phyloP scores from a whole-genome alignment of 2,329 filamentous ascomycete species.

The Bimuria novae-zelandiae region DNA sequence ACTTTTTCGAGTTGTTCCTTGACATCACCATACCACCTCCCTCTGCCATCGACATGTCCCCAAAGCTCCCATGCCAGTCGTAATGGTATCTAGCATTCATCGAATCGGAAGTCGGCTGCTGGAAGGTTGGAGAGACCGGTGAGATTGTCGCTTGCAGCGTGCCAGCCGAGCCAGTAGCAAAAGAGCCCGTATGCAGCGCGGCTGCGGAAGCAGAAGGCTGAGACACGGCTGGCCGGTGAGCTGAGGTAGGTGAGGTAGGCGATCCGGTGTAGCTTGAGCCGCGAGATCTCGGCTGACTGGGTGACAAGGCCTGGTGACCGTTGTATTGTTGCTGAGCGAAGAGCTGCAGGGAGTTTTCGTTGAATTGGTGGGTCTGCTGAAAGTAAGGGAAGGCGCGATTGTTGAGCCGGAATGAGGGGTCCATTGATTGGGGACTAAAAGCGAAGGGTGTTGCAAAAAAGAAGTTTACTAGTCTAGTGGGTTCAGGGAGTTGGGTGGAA shows the following conservation, averaged over 20 bases:
- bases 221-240: conserved; percentile 20
- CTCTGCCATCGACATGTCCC: not conserved
- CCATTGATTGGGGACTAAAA: conserved; percentile 5
- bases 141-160: conserved; percentile 17
- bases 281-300: conserved; percentile 14
- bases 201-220: conserved; percentile 24
- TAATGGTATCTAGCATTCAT: not conserved
- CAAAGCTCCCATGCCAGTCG: conserved; percentile 1
- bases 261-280: conserved; percentile 21
- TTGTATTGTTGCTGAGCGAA: conserved; percentile 13
- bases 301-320: conserved; percentile 14
- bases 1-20: conserved; percentile 9
- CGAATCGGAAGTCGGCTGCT: conserved; percentile 10
- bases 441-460: not conserved
- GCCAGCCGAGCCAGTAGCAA: conserved; percentile 10
- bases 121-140: conserved; percentile 20
- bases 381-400: conserved; percentile 8
- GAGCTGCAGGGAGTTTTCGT: conserved; percentile 7
- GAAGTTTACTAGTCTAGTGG: not conserved
- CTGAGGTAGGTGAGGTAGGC: conserved; percentile 6
- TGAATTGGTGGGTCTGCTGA: not conserved
- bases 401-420: conserved; percentile 4
- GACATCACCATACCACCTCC: not conserved
- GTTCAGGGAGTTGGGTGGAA: not conserved
- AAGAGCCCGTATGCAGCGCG: conserved; percentile 4